phyloP scores from a whole-genome alignment of 345 rosid genomes.

The Brassica rapa region DNA sequence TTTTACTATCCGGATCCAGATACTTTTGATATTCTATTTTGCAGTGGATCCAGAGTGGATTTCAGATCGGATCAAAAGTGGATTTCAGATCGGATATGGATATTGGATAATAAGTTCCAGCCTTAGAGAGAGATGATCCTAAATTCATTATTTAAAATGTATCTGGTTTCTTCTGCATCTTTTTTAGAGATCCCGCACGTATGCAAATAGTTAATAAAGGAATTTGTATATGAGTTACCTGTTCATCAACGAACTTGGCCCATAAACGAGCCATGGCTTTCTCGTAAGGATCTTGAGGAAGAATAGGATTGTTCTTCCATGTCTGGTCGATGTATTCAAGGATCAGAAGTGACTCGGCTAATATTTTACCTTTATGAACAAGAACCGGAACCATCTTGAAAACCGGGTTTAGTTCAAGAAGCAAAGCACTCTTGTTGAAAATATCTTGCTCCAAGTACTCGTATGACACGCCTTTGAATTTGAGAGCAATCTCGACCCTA shows the following conservation, averaged over 20 bases:
- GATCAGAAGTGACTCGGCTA: constrained; percentile 45
- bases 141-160: neutral
- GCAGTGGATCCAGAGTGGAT: too few species aligned
- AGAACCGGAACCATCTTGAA: constrained; percentile 48
- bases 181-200: neutral
- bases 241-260: constrained; percentile 46
- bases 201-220: neutral
- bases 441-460: constrained; percentile 46
- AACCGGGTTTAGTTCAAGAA: constrained; percentile 45
- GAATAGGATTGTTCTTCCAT: constrained; percentile 43
- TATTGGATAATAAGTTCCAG: too few species aligned
- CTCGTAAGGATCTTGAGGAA: constrained; percentile 48
- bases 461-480: constrained; percentile 45
- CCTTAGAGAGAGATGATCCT: neutral
- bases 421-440: constrained; percentile 43
- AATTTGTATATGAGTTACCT: neutral
- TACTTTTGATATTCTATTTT: too few species aligned
- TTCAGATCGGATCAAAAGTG: too few species aligned
- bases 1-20: too few species aligned
- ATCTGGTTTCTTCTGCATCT: neutral
- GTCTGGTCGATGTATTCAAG: constrained; percentile 56
- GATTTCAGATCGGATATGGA: too few species aligned
- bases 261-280: constrained; percentile 51
- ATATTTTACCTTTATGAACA: constrained; percentile 44
- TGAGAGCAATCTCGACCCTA: constrained; percentile 48